Percentiles rank a stretch among this genome's conserved stretches.
Conservation (phyloP, 1,284 basidiomycete genomes). For the Cutaneotrichosporon dermatis region DNA sequence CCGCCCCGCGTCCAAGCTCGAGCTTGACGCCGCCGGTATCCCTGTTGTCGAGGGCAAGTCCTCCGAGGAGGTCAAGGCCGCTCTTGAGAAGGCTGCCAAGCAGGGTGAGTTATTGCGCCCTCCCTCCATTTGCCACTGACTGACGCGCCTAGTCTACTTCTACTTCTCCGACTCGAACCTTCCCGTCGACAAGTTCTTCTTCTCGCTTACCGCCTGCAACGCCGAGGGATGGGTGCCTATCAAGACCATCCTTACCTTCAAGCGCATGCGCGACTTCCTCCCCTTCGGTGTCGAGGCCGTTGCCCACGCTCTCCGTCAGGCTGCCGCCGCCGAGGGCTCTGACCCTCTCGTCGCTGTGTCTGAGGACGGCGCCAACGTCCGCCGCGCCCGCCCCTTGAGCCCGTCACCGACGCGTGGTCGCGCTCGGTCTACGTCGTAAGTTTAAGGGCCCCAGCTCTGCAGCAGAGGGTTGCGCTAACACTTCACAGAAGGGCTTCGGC, state of each 20-base stretch:
- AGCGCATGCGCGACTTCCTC: constrained; percentile 79
- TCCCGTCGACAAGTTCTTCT: constrained; percentile 98
- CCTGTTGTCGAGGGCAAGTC: constrained; percentile 37
- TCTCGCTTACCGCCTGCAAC: constrained; percentile 70
- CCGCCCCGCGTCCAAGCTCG: constrained; percentile 14
- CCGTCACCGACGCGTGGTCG: constrained; percentile 62
- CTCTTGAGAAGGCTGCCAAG: constrained; percentile 34
- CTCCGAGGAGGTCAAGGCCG: constrained; percentile 33
- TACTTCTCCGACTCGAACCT: constrained; percentile 97
- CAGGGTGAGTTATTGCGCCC: constrained; percentile 34
- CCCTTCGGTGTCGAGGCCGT: constrained; percentile 63
- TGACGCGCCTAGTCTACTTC: constrained; percentile 70
- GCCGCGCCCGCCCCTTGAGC: constrained; percentile 64
- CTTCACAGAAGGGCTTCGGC: constrained; percentile 78
- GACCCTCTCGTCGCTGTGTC: constrained; percentile 67
- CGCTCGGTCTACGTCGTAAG: constrained; percentile 78
- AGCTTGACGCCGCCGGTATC: constrained; percentile 16
- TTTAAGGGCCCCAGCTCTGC: constrained; percentile 22
- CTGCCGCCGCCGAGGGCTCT: constrained; percentile 35
- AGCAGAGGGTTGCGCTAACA: background rate
- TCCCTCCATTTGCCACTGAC: background rate
- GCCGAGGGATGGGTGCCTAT: constrained; percentile 87
- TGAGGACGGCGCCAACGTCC: constrained; percentile 66
- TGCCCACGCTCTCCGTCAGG: constrained; percentile 58
- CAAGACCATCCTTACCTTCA: constrained; percentile 85